Evolutionary conservation across 23 red algal genomes (phyloP).

Genomic region (Agarophyton chilense): DNA sequence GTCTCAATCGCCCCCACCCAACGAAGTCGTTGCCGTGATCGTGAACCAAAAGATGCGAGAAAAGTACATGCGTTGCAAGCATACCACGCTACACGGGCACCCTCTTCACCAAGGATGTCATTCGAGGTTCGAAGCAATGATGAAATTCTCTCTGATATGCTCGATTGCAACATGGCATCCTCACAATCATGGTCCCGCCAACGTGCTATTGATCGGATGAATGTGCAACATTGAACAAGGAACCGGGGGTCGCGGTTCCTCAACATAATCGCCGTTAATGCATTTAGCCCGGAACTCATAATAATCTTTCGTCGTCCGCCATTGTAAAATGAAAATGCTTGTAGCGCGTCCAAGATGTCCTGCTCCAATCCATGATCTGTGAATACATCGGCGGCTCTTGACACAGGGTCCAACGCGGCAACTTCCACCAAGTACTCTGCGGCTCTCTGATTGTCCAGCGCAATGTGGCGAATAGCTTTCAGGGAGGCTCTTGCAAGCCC

Average conservation of each 20-base stretch:
- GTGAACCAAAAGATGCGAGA: slow-evolving; percentile 62
- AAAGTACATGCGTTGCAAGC: slow-evolving; percentile 53
- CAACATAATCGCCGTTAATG: slow-evolving; percentile 51
- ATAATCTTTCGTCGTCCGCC: slow-evolving; percentile 57
- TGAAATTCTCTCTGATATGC: slow-evolving; percentile 36
- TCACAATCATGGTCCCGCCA: slow-evolving; percentile 61
- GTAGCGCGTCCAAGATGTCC: slow-evolving; percentile 51
- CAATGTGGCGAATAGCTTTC: slow-evolving; percentile 56
- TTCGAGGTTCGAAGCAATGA: slow-evolving; percentile 40
- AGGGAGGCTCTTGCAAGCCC: slow-evolving; percentile 51
- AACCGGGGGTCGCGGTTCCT: slow-evolving; percentile 46
- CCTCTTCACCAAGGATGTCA: slow-evolving; percentile 37
- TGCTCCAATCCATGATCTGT: slow-evolving; percentile 54
- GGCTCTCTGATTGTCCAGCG: slow-evolving; percentile 53
- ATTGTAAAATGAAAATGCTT: slow-evolving; percentile 64
- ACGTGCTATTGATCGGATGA: slow-evolving; percentile 36
- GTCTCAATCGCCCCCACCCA: slow-evolving; percentile 63
- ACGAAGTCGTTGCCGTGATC: slow-evolving; percentile 44
- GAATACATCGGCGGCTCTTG: slow-evolving; percentile 56
- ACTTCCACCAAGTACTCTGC: slow-evolving; percentile 57
- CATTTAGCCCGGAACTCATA: slow-evolving; percentile 61
- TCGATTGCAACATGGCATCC: slow-evolving; percentile 56
- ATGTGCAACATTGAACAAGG: slow-evolving; percentile 50
- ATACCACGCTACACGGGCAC: slow-evolving; percentile 54
- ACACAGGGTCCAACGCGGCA: slow-evolving; percentile 40